A percentile compares a stretch with the other conserved stretches of the same genome.
Conservation (phyloP, 2,329 filamentous ascomycete genomes). For the Penicillium palitans region DNA sequence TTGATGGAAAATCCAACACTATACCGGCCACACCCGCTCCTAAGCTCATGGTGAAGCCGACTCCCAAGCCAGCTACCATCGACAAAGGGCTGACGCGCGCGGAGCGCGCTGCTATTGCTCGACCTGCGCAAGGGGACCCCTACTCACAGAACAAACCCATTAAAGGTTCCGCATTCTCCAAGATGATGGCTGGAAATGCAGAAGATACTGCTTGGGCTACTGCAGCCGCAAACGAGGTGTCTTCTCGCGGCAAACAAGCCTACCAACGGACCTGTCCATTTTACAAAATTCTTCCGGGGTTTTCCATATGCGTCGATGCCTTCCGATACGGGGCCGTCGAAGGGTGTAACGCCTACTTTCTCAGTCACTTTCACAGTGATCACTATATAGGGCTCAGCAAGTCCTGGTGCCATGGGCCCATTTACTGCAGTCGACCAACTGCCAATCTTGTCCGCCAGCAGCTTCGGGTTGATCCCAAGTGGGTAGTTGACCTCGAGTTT, state of each 20-base stretch:
- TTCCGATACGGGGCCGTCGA: conserved; percentile 93
- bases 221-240: conserved; percentile 75
- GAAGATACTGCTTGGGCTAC: conserved; percentile 88
- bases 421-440: conserved; percentile 93
- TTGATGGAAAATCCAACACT: conserved; percentile 78
- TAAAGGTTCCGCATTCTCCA: conserved; percentile 75
- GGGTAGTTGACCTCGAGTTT: conserved; percentile 81
- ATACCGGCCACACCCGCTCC: conserved; percentile 24
- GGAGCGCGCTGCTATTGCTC: conserved; percentile 67
- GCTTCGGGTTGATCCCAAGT: conserved; percentile 80
- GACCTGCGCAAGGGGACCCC: conserved; percentile 78
- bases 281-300: conserved; percentile 95
- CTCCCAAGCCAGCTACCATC: conserved; percentile 16
- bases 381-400: conserved; percentile 91
- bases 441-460: conserved; percentile 86
- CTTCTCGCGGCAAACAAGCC: conserved; percentile 78
- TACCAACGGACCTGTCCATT: conserved; percentile 93
- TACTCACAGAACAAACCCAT: conserved; percentile 55
- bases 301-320: conserved; percentile 91
- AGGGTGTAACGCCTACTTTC: conserved; percentile 90
- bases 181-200: conserved; percentile 87
- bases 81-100: conserved; percentile 54
- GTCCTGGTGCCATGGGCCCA: conserved; percentile 88
- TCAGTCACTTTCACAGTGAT: conserved; percentile 97
- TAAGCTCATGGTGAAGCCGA: conserved; percentile 4